A percentile compares a stretch with the other conserved stretches of the same genome.
phyloP scores from a whole-genome alignment of 345 rosid species.

The Stellera chamaejasme region DNA sequence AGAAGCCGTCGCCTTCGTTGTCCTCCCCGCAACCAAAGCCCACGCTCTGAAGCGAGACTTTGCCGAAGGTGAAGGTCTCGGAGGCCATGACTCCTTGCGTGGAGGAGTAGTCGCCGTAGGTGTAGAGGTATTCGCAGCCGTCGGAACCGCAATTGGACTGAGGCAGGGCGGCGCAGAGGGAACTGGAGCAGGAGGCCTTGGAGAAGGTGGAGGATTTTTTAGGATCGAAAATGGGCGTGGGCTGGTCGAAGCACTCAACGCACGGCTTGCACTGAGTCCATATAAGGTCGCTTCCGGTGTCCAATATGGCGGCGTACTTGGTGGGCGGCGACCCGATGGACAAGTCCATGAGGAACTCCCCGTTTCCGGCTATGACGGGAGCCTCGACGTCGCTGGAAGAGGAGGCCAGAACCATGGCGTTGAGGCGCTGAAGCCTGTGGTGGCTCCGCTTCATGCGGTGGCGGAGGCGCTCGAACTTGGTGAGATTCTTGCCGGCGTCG shows the following conservation, averaged over 20 bases:
- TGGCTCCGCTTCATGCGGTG: constrained; percentile 62
- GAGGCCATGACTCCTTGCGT: constrained; percentile 60
- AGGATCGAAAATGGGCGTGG: constrained; percentile 75
- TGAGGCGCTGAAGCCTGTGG: constrained; percentile 47
- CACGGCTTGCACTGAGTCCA: constrained; percentile 99
- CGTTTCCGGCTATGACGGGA: constrained; percentile 57
- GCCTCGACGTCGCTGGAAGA: constrained; percentile 25
- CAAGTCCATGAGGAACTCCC: constrained; percentile 72
- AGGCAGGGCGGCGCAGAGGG: constrained; percentile 51
- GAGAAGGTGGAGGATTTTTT: constrained; percentile 56
- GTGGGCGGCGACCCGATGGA: constrained; percentile 61
- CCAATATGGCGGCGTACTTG: constrained; percentile 60
- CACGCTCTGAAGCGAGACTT: constrained; percentile 33
- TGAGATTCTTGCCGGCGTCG: constrained; percentile 67
- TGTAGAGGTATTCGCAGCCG: constrained; percentile 60
- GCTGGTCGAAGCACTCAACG: constrained; percentile 53
- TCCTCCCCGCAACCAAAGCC: constrained; percentile 86
- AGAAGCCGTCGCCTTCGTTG: constrained; percentile 79
- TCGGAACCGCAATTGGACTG: constrained; percentile 26
- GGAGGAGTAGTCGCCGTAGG: constrained; percentile 85
- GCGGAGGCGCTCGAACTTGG: constrained; percentile 57
- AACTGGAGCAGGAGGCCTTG: constrained; percentile 42
- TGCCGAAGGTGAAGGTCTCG: constrained; percentile 66
- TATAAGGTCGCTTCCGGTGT: constrained; percentile 86
- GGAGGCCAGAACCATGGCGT: constrained; percentile 36